Evolutionary conservation across 2,329 filamentous ascomycete species (phyloP).

Genomic region (Stenocarpella maydis): DNA sequence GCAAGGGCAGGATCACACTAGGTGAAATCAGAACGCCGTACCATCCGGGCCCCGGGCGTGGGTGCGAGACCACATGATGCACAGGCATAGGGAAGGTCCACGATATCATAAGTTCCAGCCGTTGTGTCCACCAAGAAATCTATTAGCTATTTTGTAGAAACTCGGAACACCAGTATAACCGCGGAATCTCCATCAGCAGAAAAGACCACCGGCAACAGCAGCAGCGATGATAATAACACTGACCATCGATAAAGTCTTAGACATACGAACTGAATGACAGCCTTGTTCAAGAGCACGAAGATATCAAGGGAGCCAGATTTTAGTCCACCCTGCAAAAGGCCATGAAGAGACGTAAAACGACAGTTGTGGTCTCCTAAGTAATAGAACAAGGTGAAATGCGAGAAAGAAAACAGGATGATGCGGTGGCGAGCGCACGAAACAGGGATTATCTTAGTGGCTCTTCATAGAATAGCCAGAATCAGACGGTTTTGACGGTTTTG

Average conservation of each 20-base stretch:
- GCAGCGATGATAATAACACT: not conserved
- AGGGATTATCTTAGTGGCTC: slow-evolving; percentile 28
- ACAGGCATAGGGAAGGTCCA: no score
- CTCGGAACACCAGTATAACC: not conserved
- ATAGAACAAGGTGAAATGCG: slow-evolving; percentile 2
- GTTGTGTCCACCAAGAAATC: slow-evolving; percentile 6
- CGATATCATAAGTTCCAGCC: no score
- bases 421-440: slow-evolving; percentile 4
- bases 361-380: slow-evolving; percentile 7
- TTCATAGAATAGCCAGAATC: not conserved
- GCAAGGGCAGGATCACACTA: no score
- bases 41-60: no score
- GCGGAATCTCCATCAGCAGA: not conserved
- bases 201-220: not conserved
- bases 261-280: not conserved
- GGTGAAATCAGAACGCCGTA: no score
- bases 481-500: no score
- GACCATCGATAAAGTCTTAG: not conserved
- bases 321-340: not conserved
- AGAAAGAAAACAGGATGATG: not conserved
- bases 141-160: slow-evolving; percentile 32
- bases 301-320: not conserved
- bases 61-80: no score
- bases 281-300: not conserved
- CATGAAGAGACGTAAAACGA: slow-evolving; percentile 3